Conservation (phyloP, 2,329 filamentous ascomycete species). For the Cordyceps fumosorosea region DNA sequence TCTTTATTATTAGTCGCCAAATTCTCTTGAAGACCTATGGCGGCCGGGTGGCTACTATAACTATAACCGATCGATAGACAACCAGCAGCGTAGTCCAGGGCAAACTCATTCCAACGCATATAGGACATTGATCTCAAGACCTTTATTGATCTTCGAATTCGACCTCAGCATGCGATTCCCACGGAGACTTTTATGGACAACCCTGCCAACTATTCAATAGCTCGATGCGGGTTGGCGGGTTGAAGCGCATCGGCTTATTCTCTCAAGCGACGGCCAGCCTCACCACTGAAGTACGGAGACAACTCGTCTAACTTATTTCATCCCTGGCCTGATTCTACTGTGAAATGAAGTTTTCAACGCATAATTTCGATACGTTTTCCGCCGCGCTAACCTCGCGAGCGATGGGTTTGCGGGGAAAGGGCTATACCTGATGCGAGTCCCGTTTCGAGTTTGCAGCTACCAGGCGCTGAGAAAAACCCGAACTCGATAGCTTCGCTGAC, state of each 20-base stretch:
- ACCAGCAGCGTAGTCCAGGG: background rate
- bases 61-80: background rate
- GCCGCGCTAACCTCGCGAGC: background rate
- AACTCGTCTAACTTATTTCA: background rate
- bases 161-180: background rate
- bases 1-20: background rate
- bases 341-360: background rate
- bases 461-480: background rate
- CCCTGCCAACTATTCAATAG: background rate
- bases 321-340: background rate
- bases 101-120: background rate
- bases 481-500: background rate
- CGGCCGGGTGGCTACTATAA: too few species aligned
- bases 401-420: background rate
- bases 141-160: background rate
- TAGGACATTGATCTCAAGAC: background rate
- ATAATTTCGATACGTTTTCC: background rate
- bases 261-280: too few species aligned
- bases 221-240: background rate
- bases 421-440: background rate
- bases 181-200: background rate
- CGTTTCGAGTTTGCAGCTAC: background rate
- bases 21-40: background rate
- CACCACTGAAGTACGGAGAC: background rate
- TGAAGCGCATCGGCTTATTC: too few species aligned